Evolutionary conservation across 2,329 filamentous ascomycete species (phyloP).

Genomic region (Neofusicoccum ribis): DNA sequence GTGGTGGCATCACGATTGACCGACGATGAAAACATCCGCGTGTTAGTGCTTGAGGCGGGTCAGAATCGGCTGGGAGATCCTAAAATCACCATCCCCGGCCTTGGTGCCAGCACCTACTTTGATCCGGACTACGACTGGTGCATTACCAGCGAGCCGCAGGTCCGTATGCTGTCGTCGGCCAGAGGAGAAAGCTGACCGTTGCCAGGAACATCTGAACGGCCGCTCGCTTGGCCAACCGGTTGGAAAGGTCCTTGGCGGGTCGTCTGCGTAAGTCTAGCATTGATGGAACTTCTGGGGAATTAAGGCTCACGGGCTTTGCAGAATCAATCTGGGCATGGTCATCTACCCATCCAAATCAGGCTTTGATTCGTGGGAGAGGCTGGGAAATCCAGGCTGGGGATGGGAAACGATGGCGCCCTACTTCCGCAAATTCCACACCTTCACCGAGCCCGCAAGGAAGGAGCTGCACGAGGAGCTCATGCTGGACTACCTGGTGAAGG

Average conservation of each 20-base stretch:
- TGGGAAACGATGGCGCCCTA: conserved; percentile 47
- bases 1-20: conserved; percentile 31
- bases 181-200: neutral
- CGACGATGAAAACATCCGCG: conserved; percentile 29
- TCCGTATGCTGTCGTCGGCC: no score
- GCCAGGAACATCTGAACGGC: conserved; percentile 15
- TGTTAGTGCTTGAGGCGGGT: conserved; percentile 32
- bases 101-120: conserved; percentile 24
- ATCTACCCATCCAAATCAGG: conserved; percentile 26
- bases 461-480: conserved; percentile 14
- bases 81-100: conserved; percentile 29
- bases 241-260: conserved; percentile 40
- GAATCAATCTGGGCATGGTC: conserved; percentile 29
- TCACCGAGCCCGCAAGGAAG: conserved; percentile 21
- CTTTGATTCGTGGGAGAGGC: conserved; percentile 55
- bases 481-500: neutral
- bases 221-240: conserved; percentile 29
- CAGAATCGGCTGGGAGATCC: conserved; percentile 28
- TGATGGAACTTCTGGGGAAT: conserved; percentile 22
- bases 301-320: neutral
- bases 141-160: conserved; percentile 31
- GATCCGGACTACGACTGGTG: conserved; percentile 36
- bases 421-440: conserved; percentile 28
- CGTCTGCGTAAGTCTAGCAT: conserved; percentile 25
- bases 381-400: conserved; percentile 61